Conservation (phyloP, 1,284 basidiomycete species). For the Melampsora allii-populina region DNA sequence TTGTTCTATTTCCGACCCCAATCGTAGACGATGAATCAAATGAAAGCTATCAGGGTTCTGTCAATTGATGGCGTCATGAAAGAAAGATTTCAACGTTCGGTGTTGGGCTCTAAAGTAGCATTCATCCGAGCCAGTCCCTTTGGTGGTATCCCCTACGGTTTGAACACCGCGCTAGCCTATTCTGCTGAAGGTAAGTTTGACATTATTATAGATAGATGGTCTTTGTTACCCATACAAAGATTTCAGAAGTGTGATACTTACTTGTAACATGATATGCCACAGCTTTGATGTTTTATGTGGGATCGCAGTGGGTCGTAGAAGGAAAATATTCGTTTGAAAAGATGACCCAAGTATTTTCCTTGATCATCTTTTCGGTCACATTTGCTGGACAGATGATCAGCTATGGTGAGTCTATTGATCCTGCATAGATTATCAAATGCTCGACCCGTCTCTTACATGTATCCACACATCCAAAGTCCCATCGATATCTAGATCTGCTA, state of each 20-base stretch:
- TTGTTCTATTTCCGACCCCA: not conserved
- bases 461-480: slow-evolving; percentile 53
- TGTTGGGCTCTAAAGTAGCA: slow-evolving; percentile 22
- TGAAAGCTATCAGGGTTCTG: slow-evolving; percentile 29
- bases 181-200: slow-evolving; percentile 27
- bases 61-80: slow-evolving; percentile 24
- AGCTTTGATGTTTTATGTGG: slow-evolving; percentile 41
- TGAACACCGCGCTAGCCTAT: slow-evolving; percentile 35
- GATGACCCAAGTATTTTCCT: slow-evolving; percentile 33
- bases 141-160: slow-evolving; percentile 27
- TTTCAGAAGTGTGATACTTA: no score
- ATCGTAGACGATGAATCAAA: slow-evolving; percentile 36
- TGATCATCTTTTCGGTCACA: slow-evolving; percentile 55
- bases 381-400: slow-evolving; percentile 84
- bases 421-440: not conserved
- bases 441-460: slow-evolving; percentile 2
- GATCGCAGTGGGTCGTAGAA: slow-evolving; percentile 25
- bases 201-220: no score
- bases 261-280: not conserved
- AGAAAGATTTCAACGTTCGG: slow-evolving; percentile 14
- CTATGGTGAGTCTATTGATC: slow-evolving; percentile 64
- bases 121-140: slow-evolving; percentile 36
- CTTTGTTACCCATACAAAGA: no score
- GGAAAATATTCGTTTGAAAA: slow-evolving; percentile 37
- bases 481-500: slow-evolving; percentile 51